Evolutionary conservation across 2,329 filamentous ascomycete species (phyloP), one percentile per base, ranked within the genome.

Genomic region (Zelopaecilomyces penicillatus): DNA sequence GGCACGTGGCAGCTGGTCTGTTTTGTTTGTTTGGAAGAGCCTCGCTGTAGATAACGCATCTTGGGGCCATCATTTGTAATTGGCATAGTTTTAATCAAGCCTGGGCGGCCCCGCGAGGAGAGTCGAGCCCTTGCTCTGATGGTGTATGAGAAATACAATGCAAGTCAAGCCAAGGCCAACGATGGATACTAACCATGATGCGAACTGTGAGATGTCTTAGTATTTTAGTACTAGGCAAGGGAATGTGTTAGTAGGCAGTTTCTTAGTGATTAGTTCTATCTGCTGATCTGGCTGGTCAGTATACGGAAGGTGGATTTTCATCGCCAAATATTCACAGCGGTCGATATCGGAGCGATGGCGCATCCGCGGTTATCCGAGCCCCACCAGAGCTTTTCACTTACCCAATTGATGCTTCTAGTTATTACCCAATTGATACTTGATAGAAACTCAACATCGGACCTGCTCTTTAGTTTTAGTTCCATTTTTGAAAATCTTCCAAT

Each of bases 81-180:
- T 57, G 53, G 57, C 54, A 59, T 59, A 53, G 48, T 19, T 19
- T 52, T 59, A 50, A 51, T 54, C 52, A 50, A 54, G 52, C 50
- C 51, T 37, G 45, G 42, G 46, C 51, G 50, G 45, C 49, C 45
- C 44, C 11, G 8, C 12, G 8, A n/a, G 9, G 35, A 37, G 35
- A 37, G 35, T 19, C 10, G 12, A 37, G 7, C 35, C 27, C 35
- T 37, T 41, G 37, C 37, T 28, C 12, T 28, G 26, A 19, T 38
- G n/a, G 37, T 38, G 26, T 28, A 28, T 27, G 37, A 28, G 26
- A 26, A 3, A 19, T 19, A 19, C 19, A 19, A 19, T 19, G 26
- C 37, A 12, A 28, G 37, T 38, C 37, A 29, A 19, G 19, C 19
- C 19, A 19, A 19, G 19, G 19, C 19, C 19, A 19, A 19, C 19